Conservation (phyloP, 2,329 filamentous ascomycete genomes). For the Harringtonia lauricola region DNA sequence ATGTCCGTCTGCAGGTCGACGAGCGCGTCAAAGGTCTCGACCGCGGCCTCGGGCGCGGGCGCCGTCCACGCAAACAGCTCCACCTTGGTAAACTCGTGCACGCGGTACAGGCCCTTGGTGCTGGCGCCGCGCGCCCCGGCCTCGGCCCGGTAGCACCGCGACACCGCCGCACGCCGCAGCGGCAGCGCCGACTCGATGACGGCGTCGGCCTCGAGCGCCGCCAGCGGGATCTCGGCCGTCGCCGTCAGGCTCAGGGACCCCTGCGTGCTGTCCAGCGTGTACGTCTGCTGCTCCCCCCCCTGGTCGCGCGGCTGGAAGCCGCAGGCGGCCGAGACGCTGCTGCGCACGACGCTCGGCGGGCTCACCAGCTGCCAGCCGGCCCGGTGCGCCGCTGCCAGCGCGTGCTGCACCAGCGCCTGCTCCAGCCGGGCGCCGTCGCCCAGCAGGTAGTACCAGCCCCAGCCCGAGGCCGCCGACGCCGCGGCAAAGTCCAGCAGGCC, state of each 20-base stretch:
- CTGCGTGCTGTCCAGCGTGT: conserved; percentile 47
- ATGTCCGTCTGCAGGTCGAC: conserved; percentile 80
- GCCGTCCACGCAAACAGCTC: conserved; percentile 91
- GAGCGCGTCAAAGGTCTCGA: conserved; percentile 70
- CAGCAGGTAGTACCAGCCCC: conserved; percentile 97
- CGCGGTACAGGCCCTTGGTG: conserved; percentile 89
- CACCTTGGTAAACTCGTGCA: conserved; percentile 98
- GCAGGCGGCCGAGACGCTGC: conserved; percentile 79
- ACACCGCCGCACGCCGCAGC: conserved; percentile 65
- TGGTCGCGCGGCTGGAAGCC: conserved; percentile 91
- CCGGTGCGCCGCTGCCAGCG: conserved; percentile 59
- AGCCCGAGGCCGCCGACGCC: conserved; percentile 74
- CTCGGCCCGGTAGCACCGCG: conserved; percentile 91
- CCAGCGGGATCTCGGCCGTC: conserved; percentile 90
- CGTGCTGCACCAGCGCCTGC: conserved; percentile 83
- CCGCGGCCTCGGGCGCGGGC: conserved; percentile 37
- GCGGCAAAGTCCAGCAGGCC: conserved; percentile 81
- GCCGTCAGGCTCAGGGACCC: conserved; percentile 62
- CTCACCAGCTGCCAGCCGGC: conserved; percentile 71
- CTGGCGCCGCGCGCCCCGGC: conserved; percentile 82
- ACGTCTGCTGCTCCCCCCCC: conserved; percentile 86
- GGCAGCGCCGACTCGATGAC: conserved; percentile 38
- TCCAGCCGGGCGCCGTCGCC: conserved; percentile 89
- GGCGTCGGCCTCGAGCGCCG: conserved; percentile 73
- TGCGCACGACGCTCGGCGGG: conserved; percentile 85